Evolutionary conservation across 2,329 filamentous ascomycete species (phyloP).

Genomic region (Fusarium sp.): DNA sequence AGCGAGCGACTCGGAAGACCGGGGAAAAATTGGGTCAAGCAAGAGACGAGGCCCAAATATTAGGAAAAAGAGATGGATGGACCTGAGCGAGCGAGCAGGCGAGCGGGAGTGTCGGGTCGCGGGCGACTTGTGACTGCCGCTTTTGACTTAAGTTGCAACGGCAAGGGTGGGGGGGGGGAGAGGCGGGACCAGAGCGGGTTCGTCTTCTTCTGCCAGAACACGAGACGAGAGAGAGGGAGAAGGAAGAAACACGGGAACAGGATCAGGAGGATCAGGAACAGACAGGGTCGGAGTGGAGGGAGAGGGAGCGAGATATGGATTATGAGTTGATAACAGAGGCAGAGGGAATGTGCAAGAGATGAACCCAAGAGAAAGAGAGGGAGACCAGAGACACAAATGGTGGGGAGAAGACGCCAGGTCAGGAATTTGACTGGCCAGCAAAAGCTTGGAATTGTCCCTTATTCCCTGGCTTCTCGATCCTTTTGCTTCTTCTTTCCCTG

Average conservation of each 20-base stretch:
- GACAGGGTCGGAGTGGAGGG: background rate
- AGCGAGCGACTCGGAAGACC: slow-evolving; percentile 24
- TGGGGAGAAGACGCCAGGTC: background rate
- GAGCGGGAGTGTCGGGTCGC: slow-evolving; percentile 35
- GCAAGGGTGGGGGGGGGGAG: background rate
- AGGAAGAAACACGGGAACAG: background rate
- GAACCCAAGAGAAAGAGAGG: slow-evolving; percentile 1
- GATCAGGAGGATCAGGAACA: background rate
- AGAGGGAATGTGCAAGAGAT: slow-evolving; percentile 31
- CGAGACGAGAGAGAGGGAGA: background rate
- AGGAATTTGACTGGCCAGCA: slow-evolving; percentile 5
- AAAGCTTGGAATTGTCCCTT: background rate
- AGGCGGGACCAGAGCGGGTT: slow-evolving; percentile 9
- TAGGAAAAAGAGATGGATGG: background rate
- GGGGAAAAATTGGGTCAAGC: slow-evolving; percentile 32
- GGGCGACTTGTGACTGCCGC: slow-evolving; percentile 10
- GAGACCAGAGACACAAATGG: slow-evolving; percentile 1
- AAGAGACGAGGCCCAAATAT: background rate
- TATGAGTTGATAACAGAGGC: slow-evolving; percentile 6
- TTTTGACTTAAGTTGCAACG: background rate
- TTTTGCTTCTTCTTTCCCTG: background rate
- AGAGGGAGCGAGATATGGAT: slow-evolving; percentile 12
- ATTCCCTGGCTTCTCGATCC: background rate
- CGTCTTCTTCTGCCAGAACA: background rate
- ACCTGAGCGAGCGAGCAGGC: background rate